Evolutionary conservation across 2,329 filamentous ascomycete species (phyloP).

Genomic region (Cephalotrichum gorgonifer): DNA sequence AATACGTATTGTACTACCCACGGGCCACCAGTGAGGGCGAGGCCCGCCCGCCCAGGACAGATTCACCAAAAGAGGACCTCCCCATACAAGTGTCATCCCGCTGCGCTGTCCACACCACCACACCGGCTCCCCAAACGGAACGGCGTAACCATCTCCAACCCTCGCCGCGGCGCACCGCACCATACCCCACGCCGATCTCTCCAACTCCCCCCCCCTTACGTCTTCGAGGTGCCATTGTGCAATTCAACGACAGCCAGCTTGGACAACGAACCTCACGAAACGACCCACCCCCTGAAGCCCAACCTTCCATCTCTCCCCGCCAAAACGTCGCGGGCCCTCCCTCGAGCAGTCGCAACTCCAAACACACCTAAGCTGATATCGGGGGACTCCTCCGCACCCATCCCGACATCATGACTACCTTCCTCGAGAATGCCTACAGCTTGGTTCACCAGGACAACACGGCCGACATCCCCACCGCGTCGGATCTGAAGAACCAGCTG

Average conservation of each 20-base stretch:
- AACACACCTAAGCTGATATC: slow-evolving; percentile 6
- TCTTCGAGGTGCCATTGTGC: not conserved
- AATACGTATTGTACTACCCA: too few relatives aligned
- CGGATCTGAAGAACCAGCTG: slow-evolving; percentile 84
- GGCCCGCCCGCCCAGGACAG: slow-evolving; percentile 4
- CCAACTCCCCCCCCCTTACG: too few relatives aligned
- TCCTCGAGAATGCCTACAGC: slow-evolving; percentile 91
- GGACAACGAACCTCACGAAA: too few relatives aligned
- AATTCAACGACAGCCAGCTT: not conserved
- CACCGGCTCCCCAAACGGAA: slow-evolving; percentile 2
- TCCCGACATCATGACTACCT: slow-evolving; percentile 69
- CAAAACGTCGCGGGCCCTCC: not conserved
- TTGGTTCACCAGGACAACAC: slow-evolving; percentile 96
- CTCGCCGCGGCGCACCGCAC: slow-evolving; percentile 2
- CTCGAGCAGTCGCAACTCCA: not conserved
- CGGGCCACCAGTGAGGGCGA: not conserved
- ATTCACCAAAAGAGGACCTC: slow-evolving; percentile 3
- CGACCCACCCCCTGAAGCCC: too few relatives aligned
- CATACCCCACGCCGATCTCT: too few relatives aligned
- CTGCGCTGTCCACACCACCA: slow-evolving; percentile 6
- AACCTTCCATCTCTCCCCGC: not conserved
- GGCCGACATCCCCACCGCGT: slow-evolving; percentile 79
- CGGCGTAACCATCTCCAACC: not conserved
- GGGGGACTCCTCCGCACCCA: not conserved
- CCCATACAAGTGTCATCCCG: too few relatives aligned